These are phyloP conservation scores for Onygenales sp. DNA, from an alignment of 2,329 filamentous ascomycete species.

Conservation along the genomic window DNA sequence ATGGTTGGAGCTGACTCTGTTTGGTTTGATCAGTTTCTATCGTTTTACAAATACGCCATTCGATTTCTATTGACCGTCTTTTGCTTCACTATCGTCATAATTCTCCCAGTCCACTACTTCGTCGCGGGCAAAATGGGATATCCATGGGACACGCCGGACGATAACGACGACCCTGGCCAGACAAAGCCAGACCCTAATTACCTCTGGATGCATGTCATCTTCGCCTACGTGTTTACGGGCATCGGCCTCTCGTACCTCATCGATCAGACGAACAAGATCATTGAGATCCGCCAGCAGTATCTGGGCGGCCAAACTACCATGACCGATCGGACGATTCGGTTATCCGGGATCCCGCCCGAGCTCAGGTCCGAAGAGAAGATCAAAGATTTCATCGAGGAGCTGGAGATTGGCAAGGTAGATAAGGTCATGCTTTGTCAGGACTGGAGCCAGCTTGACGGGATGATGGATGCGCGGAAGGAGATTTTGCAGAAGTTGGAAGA, in stretches of 20 bases:
- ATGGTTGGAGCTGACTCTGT: constrained; percentile 4
- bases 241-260: constrained; percentile 77
- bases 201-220: constrained; percentile 88
- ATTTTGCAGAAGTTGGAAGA: constrained; percentile 68
- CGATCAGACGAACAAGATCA: constrained; percentile 73
- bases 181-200: constrained; percentile 42
- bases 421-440: constrained; percentile 77
- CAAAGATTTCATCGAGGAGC: constrained; percentile 73
- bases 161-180: constrained; percentile 21
- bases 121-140: constrained; percentile 42
- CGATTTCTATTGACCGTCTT: constrained; percentile 71
- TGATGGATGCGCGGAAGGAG: constrained; percentile 58
- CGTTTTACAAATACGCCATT: constrained; percentile 93
- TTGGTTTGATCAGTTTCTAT: constrained; percentile 53
- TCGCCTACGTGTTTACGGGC: constrained; percentile 83
- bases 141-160: constrained; percentile 22
- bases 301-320: constrained; percentile 90
- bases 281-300: constrained; percentile 79
- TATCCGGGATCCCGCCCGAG: constrained; percentile 77
- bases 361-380: constrained; percentile 74
- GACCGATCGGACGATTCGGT: constrained; percentile 83
- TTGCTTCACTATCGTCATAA: constrained; percentile 69
- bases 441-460: constrained; percentile 70
- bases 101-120: constrained; percentile 74
- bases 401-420: constrained; percentile 84